Evolutionary conservation across 345 rosid species (phyloP), one percentile per base, ranked within the genome.

Genomic region (Ricinus communis): DNA sequence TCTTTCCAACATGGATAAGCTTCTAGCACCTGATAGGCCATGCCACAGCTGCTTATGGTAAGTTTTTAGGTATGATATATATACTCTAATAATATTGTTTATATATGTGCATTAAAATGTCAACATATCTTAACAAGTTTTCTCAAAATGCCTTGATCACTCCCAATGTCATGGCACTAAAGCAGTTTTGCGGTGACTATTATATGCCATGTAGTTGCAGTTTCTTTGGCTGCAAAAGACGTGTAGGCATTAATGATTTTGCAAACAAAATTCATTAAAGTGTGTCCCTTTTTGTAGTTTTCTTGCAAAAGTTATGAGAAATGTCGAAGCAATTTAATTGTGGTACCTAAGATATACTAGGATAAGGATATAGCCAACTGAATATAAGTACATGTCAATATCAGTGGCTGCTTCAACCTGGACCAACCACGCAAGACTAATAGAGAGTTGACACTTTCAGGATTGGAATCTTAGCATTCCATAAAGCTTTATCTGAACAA

Each of bases 1-100:
- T 50, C 88, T 93, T 77, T 82, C 88, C 22, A 88, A 82, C 79
- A 71, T 93, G 86, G 99, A 96, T 81, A 84, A 80, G 77, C 79
- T 91, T 74, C 79, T 93, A 49, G 97, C 96, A 31, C 97, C 98
- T 36, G 87, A 96, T 76, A 84, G 79, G 72, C 98, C 97, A 72
- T 93, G 99, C 77, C 96, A 93, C 82, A 74, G 88, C 82, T 85
- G 91, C 84, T 84, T 96, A 85, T 96, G 98, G 97, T 96, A 84
- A 80, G 81, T 70, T 41, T 49, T 51, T 50, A 40, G 7, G 24
- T 11, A 54, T 38, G 25, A n/a, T 6, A 65, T 13, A 21, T 56
- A 24, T 25, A 4, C 22, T 50, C 19, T 53, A 24, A 22, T 54
- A 40, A 43, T n/a, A 22, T 4, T 28, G 12, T 59, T n/a, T 40